Evolutionary conservation across 1,284 basidiomycete species (phyloP).

Genomic region (Violaceomyces palustris): DNA sequence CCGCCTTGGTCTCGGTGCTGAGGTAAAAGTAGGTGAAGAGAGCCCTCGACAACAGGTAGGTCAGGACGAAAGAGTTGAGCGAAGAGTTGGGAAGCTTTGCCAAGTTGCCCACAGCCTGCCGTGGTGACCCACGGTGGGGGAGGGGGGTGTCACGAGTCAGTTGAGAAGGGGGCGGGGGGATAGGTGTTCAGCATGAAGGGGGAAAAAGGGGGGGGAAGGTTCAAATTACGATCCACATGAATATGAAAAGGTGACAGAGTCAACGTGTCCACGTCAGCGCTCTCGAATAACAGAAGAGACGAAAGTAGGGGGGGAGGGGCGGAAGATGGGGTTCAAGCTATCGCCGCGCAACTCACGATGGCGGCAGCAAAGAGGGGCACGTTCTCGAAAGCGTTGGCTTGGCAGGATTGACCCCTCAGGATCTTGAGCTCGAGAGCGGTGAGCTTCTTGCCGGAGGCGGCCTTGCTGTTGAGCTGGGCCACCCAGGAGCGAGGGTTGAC

Average conservation of each 20-base stretch:
- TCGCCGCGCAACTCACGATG: slow-evolving; percentile 5
- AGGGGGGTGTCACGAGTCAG: too few species aligned
- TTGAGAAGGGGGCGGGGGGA: too few species aligned
- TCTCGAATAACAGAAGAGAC: too few species aligned
- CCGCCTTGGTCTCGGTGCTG: slow-evolving; percentile 4
- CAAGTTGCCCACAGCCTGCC: slow-evolving; percentile 13
- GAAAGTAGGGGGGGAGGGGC: too few species aligned
- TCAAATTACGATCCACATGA: too few species aligned
- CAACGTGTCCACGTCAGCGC: too few species aligned
- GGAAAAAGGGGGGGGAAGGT: too few species aligned
- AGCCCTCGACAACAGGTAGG: slow-evolving; percentile 6
- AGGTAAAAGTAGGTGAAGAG: slow-evolving; percentile 18
- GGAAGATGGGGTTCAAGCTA: too few species aligned
- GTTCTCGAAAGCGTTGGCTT: slow-evolving; percentile 27
- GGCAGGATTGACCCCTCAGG: slow-evolving; percentile 32
- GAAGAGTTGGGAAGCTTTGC: not conserved
- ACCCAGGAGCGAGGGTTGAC: slow-evolving; percentile 39
- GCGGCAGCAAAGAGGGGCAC: slow-evolving; percentile 14
- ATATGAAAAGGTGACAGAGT: too few species aligned
- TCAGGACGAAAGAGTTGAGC: slow-evolving; percentile 20
- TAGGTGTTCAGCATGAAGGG: too few species aligned
- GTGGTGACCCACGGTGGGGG: too few species aligned
- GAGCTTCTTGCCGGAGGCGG: slow-evolving; percentile 14
- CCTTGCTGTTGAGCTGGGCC: slow-evolving; percentile 17
- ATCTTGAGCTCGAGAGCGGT: slow-evolving; percentile 23